phyloP scores from a whole-genome alignment of 2,329 filamentous ascomycete species.

The Zymoseptoria pseudotritici region DNA sequence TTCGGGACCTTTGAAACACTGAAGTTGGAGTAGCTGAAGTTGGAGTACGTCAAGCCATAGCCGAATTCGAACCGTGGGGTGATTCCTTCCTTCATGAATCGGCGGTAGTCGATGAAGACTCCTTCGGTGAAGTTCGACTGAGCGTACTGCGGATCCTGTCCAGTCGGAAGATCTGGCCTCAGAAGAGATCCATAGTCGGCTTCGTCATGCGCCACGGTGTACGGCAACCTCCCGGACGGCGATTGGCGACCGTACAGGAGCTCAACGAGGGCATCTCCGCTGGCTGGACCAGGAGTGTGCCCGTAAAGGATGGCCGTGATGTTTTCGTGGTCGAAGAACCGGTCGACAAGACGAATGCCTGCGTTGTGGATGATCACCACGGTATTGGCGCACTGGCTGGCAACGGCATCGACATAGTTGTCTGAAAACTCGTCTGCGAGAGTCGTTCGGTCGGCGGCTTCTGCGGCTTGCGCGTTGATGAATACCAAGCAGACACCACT shows the following conservation, averaged over 20 bases:
- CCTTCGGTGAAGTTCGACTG: conserved; percentile 31
- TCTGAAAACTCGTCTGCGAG: conserved; percentile 18
- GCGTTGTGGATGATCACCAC: conserved; percentile 42
- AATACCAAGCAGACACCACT: conserved; percentile 24
- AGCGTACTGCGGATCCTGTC: conserved; percentile 16
- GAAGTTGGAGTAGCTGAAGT: conserved; percentile 33
- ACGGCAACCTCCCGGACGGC: conserved; percentile 25
- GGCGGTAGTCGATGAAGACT: conserved; percentile 38
- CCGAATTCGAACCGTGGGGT: conserved; percentile 38
- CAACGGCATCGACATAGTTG: conserved; percentile 20
- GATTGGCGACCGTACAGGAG: conserved; percentile 20
- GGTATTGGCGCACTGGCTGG: conserved; percentile 41
- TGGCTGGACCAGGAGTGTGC: conserved; percentile 17
- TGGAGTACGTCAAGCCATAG: conserved; percentile 39
- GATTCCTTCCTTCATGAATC: conserved; percentile 36
- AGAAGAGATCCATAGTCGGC: conserved; percentile 25
- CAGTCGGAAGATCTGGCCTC: conserved; percentile 8
- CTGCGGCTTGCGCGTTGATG: conserved; percentile 21
- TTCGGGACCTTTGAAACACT: background rate
- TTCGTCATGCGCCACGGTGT: conserved; percentile 24
- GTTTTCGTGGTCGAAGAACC: conserved; percentile 23
- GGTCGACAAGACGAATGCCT: conserved; percentile 25
- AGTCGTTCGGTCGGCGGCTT: conserved; percentile 15
- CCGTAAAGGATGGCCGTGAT: conserved; percentile 19
- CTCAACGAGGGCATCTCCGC: conserved; percentile 18